phyloP scores from a whole-genome alignment of 2,329 filamentous ascomycete species.

The Hypoxylon sp. region DNA sequence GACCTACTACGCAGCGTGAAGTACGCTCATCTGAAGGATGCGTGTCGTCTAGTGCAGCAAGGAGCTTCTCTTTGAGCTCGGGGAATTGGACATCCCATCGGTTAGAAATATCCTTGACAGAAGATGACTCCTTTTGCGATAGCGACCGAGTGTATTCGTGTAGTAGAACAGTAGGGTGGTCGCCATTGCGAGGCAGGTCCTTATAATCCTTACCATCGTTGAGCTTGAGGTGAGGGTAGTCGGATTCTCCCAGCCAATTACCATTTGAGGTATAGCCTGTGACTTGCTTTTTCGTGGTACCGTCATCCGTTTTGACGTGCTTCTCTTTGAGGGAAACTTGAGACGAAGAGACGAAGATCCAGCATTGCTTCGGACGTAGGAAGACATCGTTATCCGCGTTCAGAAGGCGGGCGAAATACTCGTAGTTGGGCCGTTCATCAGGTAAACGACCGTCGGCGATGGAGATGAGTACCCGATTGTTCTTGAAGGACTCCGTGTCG shows the following conservation, averaged over 20 bases:
- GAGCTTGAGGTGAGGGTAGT: constrained; percentile 70
- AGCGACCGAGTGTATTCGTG: constrained; percentile 72
- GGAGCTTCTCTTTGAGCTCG: constrained; percentile 67
- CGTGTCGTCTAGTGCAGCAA: constrained; percentile 64
- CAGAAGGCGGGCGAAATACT: constrained; percentile 72
- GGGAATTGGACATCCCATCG: constrained; percentile 74
- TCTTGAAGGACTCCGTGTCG: constrained; percentile 72
- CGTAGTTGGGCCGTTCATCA: constrained; percentile 72
- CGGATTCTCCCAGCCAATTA: constrained; percentile 50
- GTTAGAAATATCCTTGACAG: constrained; percentile 66
- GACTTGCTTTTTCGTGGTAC: constrained; percentile 51
- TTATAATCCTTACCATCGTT: constrained; percentile 66
- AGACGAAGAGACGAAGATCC: constrained; percentile 71
- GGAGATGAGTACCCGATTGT: constrained; percentile 74
- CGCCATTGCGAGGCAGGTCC: constrained; percentile 66
- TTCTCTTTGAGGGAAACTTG: constrained; percentile 67
- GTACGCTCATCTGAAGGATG: constrained; percentile 53
- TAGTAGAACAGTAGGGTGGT: constrained; percentile 64
- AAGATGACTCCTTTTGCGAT: constrained; percentile 70
- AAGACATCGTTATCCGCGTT: constrained; percentile 68
- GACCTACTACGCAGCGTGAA: constrained; percentile 56
- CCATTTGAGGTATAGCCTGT: constrained; percentile 49
- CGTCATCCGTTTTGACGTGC: constrained; percentile 50
- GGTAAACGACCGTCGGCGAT: constrained; percentile 71
- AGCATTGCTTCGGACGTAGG: constrained; percentile 71